A percentile compares a stretch with the other conserved stretches of the same genome.
Evolutionary conservation across 768 basidiomycete species (phyloP).

Genomic region (Boletus vinaceobasis): DNA sequence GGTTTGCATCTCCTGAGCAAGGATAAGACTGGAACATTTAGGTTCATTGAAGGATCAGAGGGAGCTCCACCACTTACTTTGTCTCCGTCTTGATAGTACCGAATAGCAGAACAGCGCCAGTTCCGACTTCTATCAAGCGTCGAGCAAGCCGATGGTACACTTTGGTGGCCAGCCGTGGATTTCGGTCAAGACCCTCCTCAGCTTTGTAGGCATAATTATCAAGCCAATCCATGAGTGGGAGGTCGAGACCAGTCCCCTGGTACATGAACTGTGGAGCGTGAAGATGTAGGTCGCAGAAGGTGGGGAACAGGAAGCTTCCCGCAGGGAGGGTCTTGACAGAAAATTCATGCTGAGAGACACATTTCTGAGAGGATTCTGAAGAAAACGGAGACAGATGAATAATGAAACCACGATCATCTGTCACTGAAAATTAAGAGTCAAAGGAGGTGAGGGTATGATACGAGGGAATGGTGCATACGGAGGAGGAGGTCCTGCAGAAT

Average conservation of each 20-base stretch:
- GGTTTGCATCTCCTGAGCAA: constrained; percentile 69
- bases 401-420: constrained; percentile 46
- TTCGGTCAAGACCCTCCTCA: constrained; percentile 68
- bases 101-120: constrained; percentile 73
- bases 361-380: constrained; percentile 33
- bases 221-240: constrained; percentile 84
- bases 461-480: constrained; percentile 28
- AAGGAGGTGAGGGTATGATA: background rate
- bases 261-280: constrained; percentile 91
- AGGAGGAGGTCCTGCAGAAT: constrained; percentile 58
- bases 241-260: constrained; percentile 81
- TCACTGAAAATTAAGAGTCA: constrained; percentile 25
- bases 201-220: constrained; percentile 79
- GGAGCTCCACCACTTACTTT: constrained; percentile 51
- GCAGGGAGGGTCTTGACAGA: constrained; percentile 36
- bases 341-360: constrained; percentile 23
- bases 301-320: constrained; percentile 71
- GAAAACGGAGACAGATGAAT: constrained; percentile 42
- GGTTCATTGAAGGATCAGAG: background rate
- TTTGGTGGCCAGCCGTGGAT: constrained; percentile 53
- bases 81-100: constrained; percentile 81
- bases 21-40: constrained; percentile 53
- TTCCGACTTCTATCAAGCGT: constrained; percentile 70
- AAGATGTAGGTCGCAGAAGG: constrained; percentile 80
- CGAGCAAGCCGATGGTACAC: constrained; percentile 68